phyloP scores from a whole-genome alignment of 441 rosid genomes.

The Raphanus hybrid region DNA sequence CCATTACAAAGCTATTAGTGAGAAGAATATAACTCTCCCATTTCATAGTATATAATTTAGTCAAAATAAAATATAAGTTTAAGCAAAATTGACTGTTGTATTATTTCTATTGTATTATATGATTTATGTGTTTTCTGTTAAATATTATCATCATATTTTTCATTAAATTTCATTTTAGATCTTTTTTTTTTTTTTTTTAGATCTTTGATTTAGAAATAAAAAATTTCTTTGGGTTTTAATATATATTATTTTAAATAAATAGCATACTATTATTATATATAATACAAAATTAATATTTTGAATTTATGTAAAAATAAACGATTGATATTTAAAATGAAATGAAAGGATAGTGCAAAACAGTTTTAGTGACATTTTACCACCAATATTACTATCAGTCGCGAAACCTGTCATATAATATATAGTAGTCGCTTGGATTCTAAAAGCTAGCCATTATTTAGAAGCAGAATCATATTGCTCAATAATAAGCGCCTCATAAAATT shows the following conservation, averaged over 20 bases:
- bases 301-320: background rate
- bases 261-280: background rate
- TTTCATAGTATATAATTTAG: background rate
- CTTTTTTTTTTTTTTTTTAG: background rate
- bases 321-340: background rate
- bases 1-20: background rate
- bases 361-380: background rate
- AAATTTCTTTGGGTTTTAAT: background rate
- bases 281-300: background rate
- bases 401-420: background rate
- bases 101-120: background rate
- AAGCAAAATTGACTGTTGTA: background rate
- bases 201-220: background rate
- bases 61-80: background rate
- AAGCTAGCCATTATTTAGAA: slow-evolving; percentile 13
- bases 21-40: background rate
- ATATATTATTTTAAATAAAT: background rate
- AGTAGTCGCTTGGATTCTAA: slow-evolving; percentile 9
- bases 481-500: slow-evolving; percentile 27
- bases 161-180: background rate
- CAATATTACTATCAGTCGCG: background rate
- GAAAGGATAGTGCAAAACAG: background rate
- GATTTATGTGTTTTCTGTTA: background rate
- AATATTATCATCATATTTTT: background rate
- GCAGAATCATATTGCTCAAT: slow-evolving; percentile 16